Conservation (phyloP, 2,329 filamentous ascomycete genomes). For the Trichoderma simmonsii region DNA sequence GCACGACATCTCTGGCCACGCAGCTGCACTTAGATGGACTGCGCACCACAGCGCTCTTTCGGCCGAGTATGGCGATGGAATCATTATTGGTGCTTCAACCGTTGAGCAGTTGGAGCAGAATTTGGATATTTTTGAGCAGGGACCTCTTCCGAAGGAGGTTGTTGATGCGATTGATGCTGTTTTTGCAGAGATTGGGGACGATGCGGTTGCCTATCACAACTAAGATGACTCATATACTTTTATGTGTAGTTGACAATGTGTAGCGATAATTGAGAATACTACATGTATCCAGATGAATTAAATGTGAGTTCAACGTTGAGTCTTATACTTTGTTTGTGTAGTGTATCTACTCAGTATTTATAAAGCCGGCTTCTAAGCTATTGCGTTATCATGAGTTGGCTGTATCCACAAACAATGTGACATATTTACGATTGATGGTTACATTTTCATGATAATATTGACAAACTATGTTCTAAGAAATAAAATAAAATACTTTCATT, state of each 20-base stretch:
- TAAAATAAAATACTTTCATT: too few species aligned
- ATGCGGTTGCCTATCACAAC: conserved; percentile 9
- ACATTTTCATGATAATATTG: too few species aligned
- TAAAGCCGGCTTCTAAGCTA: too few species aligned
- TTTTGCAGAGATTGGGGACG: not conserved
- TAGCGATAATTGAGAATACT: not conserved
- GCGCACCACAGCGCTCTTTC: conserved; percentile 59
- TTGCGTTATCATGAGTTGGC: not conserved
- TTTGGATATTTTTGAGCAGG: conserved; percentile 50
- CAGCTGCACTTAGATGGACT: conserved; percentile 50
- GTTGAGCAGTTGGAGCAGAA: conserved; percentile 49
- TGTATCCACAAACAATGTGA: not conserved
- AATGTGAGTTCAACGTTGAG: not conserved
- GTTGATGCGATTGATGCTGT: conserved; percentile 22
- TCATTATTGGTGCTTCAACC: conserved; percentile 51
- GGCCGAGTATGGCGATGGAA: conserved; percentile 42
- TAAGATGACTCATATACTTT: not conserved
- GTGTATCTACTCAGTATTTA: too few species aligned
- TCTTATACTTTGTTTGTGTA: too few species aligned
- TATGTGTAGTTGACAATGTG: not conserved
- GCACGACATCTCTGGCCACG: conserved; percentile 46
- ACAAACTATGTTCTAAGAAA: too few species aligned
- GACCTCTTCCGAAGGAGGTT: conserved; percentile 68
- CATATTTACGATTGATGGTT: too few species aligned
- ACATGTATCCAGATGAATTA: not conserved